phyloP scores from a whole-genome alignment of 257 asterid species.

The Solanum pinnatisectum region DNA sequence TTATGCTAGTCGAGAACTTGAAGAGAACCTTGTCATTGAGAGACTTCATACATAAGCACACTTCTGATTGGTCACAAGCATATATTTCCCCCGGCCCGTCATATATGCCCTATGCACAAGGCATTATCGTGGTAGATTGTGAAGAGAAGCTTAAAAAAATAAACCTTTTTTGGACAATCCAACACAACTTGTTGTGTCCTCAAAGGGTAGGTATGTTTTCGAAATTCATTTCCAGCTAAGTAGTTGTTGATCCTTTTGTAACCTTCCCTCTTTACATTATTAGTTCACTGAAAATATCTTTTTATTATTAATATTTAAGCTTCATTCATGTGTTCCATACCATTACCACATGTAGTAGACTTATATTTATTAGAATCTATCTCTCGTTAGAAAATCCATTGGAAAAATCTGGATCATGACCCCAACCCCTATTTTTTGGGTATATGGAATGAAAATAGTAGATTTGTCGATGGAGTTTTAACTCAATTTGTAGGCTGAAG shows the following conservation, averaged over 20 bases:
- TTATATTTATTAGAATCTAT: not conserved
- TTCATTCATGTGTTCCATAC: not conserved
- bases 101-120: conserved; percentile 30
- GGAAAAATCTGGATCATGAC: not conserved
- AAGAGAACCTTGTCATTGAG: conserved; percentile 32
- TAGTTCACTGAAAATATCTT: not conserved
- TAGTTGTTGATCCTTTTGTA: not conserved
- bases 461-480: not conserved
- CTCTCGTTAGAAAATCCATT: not conserved
- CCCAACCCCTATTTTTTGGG: not conserved
- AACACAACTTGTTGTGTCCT: conserved; percentile 34
- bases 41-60: conserved; percentile 24
- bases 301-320: not conserved
- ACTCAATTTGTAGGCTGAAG: not conserved
- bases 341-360: not conserved
- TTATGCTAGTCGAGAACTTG: conserved; percentile 32
- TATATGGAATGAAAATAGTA: not conserved
- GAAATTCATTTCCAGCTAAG: not conserved
- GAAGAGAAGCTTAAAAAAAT: conserved; percentile 24
- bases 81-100: conserved; percentile 27
- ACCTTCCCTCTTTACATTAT: not conserved
- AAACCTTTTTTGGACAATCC: conserved; percentile 32
- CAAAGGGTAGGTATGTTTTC: conserved; percentile 46
- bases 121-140: conserved; percentile 36
- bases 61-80: conserved; percentile 28